Conservation (phyloP, 208 protist species). For the Polymyxa betae region DNA sequence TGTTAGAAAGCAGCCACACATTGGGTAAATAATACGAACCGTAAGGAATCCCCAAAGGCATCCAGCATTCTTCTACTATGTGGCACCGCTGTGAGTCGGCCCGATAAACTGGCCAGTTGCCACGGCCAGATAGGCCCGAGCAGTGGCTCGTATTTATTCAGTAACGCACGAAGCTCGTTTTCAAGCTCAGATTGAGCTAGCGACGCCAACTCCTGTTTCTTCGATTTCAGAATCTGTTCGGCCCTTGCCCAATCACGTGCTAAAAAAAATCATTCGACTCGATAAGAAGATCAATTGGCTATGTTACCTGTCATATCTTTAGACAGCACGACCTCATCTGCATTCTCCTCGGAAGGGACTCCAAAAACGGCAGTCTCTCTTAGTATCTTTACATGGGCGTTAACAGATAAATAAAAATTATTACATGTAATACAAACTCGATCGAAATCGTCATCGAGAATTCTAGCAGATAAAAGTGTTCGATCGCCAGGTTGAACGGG, state of each 20-base stretch:
- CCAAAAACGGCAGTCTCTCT: neutral
- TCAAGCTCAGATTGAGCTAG: neutral
- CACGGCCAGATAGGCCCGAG: neutral
- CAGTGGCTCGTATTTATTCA: neutral
- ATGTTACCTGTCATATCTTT: neutral
- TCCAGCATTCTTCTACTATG: neutral
- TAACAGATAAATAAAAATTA: neutral
- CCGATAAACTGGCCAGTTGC: neutral
- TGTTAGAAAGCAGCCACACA: slow-evolving; percentile 43
- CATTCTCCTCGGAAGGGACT: neutral
- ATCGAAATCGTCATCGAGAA: neutral
- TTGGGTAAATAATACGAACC: no score
- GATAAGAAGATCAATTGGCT: neutral
- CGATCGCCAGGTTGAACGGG: no score
- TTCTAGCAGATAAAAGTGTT: no score
- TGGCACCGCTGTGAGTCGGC: neutral
- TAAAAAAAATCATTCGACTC: neutral
- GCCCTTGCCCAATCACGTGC: neutral
- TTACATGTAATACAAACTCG: neutral
- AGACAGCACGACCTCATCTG: neutral
- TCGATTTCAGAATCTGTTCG: neutral
- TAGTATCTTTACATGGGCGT: neutral
- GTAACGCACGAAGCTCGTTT: neutral
- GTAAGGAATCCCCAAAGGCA: slow-evolving; percentile 20
- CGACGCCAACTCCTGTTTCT: neutral